Evolutionary conservation across 345 rosid species (phyloP), one percentile per base, ranked within the genome.

Genomic region (Gossypium raimondii): DNA sequence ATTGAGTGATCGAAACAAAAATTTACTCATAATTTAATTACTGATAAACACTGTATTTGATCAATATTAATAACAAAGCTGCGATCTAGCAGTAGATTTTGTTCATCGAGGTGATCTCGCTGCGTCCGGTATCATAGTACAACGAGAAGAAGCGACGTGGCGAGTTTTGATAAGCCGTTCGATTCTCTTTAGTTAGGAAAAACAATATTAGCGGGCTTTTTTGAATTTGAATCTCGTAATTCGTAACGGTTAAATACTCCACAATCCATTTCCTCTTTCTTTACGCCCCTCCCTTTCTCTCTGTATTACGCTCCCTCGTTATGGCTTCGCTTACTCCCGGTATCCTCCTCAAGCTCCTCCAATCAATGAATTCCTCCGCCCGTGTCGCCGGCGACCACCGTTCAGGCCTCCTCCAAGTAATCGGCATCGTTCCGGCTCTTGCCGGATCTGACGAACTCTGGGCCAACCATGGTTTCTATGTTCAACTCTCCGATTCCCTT

Each of bases 371-470:
- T 84, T 80, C 98, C n/a, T 24, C 84, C 14, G 63, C 87, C 16
- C 92, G 99, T 0, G 92, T 90, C 66, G 85, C 97, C 71, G 97
- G 98, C 27, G 98, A 93, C 82, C 98, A 95, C 93, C 90, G 98
- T 78, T 91, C 90, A 43, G 79, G 97, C 17, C 89, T 84, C 64
- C 88, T 95, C 63, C 98, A 95, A 80, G 92, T 95, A 69, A 84
- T 89, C 70, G 96, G 97, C 70, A 95, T 95, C 2, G 96, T 95
- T 16, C 99, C 99, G 0, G 97, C 94, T 43, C 93, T 91, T 12
- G 88, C 98, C 12, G 98, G 89, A 6, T 88, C 98, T 61, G 94
- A 91, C 76, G 96, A 92, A 74, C 94, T 95, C 81, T 89, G 90
- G 88, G 92, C 99, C 1, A 95, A 91, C 81, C 93, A 90, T 73